Base-by-base conservation (phyloP, 2,329 filamentous ascomycete species). In the Tolypocladium album region DNA sequence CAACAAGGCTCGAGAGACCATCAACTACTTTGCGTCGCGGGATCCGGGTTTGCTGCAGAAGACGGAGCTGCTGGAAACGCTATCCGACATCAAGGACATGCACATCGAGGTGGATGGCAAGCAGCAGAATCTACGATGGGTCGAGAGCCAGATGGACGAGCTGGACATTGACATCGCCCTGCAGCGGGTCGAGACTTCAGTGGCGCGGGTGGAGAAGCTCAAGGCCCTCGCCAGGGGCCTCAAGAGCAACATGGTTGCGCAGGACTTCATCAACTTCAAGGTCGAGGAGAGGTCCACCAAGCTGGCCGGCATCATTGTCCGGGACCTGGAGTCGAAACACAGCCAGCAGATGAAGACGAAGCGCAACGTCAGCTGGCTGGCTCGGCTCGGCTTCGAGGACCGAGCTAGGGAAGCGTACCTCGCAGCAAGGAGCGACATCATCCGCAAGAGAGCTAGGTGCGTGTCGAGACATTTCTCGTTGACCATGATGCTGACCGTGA, bases 21-120 rank as follows among this genome's bases (percentile, higher is more conserved):
- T 94, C 70, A 92, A 92, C 68, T 94, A 92, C 73, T 88, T 94
- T 72, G 88, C 90, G 1, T 88, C 87, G 6, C 83, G 90, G 63
- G 90, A 94, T 63, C 86, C 89, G 1, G 86, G 87, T 1, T 79
- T 92, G 31, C 78, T 92, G 50, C 88, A 90, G 68, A 92, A 92
- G 72, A 86, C 88, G 0, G 89, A 93, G 61, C 77, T 94, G 2
- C 81, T 96, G 17, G 90, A 94, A 69, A 88, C 85, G 9, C 75
- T 92, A 12, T 91, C 90, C 1, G 85, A 87, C 63, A 86, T 88
- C 67, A 91, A 91, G 69, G 90, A 95, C 71, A 88, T 96, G 76
- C 83, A 96, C 59, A 92, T 99, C 65, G 94, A 99, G 67, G 90
- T 96, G 17, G 94, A 97, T 68, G 94, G 94, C 56, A 96, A 96